Evolutionary conservation across 2,329 filamentous ascomycete genomes (phyloP).

Genomic region (Thelonectria rubi): DNA sequence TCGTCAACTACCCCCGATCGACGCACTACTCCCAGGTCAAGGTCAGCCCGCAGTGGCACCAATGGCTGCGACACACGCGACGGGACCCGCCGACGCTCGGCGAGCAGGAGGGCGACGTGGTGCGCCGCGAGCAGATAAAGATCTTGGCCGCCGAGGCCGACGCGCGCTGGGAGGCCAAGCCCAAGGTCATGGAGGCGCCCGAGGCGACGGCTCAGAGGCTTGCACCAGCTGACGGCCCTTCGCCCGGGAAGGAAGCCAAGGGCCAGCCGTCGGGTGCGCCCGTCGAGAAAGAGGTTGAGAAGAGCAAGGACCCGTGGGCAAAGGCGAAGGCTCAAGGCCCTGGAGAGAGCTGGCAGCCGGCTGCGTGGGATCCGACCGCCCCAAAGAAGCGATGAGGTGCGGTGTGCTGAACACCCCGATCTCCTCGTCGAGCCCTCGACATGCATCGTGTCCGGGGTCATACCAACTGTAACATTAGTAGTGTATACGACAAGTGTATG

Average conservation of each 20-base stretch:
- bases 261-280: conserved; percentile 14
- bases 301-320: conserved; percentile 65
- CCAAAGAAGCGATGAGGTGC: conserved; percentile 44
- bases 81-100: conserved; percentile 61
- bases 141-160: conserved; percentile 69
- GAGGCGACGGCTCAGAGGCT: conserved; percentile 34
- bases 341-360: conserved; percentile 73
- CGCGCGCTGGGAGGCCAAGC: conserved; percentile 70
- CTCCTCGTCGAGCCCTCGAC: too few relatives aligned
- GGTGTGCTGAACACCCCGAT: too few relatives aligned
- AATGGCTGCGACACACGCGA: conserved; percentile 72
- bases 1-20: conserved; percentile 66
- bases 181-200: conserved; percentile 55
- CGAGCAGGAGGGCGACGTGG: conserved; percentile 65
- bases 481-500: conserved; percentile 10
- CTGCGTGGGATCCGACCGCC: conserved; percentile 66
- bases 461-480: not conserved
- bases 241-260: conserved; percentile 15
- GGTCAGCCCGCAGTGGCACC: conserved; percentile 72
- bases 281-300: conserved; percentile 23
- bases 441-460: not conserved
- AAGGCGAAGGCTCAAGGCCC: conserved; percentile 57
- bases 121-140: conserved; percentile 62
- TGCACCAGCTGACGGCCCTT: conserved; percentile 21
- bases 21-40: conserved; percentile 64